Base-by-base conservation (phyloP, 176 grass and related monocot species). In the Coix lacrymajobi region DNA sequence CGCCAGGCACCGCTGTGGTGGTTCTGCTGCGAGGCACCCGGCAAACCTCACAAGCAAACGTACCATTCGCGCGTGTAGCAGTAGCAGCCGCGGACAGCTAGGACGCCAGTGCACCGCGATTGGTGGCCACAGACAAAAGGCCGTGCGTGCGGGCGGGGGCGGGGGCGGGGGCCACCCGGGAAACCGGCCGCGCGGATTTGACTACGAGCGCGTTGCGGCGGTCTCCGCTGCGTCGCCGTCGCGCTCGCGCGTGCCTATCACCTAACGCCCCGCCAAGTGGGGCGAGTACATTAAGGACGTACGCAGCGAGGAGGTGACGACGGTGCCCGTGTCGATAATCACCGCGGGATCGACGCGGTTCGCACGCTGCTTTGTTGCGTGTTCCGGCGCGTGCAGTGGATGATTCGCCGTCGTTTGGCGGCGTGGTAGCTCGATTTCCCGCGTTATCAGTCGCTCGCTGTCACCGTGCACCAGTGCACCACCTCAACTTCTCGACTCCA, bases 331-430 rank as follows among this genome's bases (percentile, higher is more conserved):
- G 30, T 48, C 4, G 29, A 7, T 7, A 25, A 60, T 8, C 37
- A 31, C 60, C 60, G 76, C 76, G 76, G 40, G 1, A 15, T 66
- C 79, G n/a, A 82, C 79, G 67, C 79, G 79, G 79, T 71, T 71
- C 56, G 0, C 22, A 82, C 79, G 49, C 79, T 60, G 79, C 67
- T 20, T 7, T 2, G 32, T 70, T 14, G 79, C 67, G 34, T 71
- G 49, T 10, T 70, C 13, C 78, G 65, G 32, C 56, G 75, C 38
- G 15, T 63, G 16, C n/a, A n/a, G 8, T 7, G 16, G 8, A 7
- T 10, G 48, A 51, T 51, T 30, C 26, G 26, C 20, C 20, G 58
- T 1, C 9, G 4, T 34, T 16, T 5, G 16, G 8, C 13, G n/a
- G 3, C 1, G 38, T 31, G 26, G 44, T 51, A 51, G 71, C 71